A percentile compares a stretch with the other conserved stretches of the same genome.
phyloP scores from a whole-genome alignment of 1,284 basidiomycete genomes.

The Cryptococcus floricola region DNA sequence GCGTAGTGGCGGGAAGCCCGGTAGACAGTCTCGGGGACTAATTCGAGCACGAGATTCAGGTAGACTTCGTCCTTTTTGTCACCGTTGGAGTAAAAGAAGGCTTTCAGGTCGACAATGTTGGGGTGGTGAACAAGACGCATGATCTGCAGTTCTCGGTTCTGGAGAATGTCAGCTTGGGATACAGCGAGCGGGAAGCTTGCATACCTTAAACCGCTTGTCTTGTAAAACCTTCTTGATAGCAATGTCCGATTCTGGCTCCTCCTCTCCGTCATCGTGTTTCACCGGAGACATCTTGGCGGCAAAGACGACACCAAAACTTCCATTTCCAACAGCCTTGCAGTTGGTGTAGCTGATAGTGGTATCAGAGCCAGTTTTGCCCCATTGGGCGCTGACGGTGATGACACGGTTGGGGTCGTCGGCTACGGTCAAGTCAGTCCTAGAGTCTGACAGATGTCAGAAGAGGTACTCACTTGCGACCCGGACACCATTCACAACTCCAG shows the following conservation, averaged over 20 bases:
- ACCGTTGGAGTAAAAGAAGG: conserved; percentile 98
- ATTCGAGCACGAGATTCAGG: conserved; percentile 98
- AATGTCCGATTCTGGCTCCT: conserved; percentile 77
- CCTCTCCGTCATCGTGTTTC: conserved; percentile 39
- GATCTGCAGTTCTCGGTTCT: conserved; percentile 99
- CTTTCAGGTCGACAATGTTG: conserved; percentile 95
- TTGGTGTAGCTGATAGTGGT: conserved; percentile 90
- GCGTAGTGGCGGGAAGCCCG: conserved; percentile 97
- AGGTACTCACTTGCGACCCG: conserved; percentile 75
- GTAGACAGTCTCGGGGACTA: conserved; percentile 98
- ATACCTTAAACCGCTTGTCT: conserved; percentile 99
- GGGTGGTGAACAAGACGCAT: conserved; percentile 98
- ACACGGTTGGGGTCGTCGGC: conserved; percentile 90
- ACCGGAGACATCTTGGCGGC: conserved; percentile 56
- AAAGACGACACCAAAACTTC: conserved; percentile 98
- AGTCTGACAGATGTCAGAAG: conserved; percentile 7
- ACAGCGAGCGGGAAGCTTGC: conserved; percentile 37
- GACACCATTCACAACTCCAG: conserved; percentile 69
- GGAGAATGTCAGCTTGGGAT: background rate
- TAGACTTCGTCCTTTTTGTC: conserved; percentile 99
- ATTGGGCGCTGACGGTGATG: conserved; percentile 89
- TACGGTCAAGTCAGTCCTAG: conserved; percentile 4
- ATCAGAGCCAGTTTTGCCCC: conserved; percentile 88
- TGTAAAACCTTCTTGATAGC: conserved; percentile 99
- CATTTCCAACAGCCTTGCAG: conserved; percentile 98